These are phyloP conservation scores for Jasminum sambac DNA, from an alignment of 257 asterid species.

Conservation along the genomic window DNA sequence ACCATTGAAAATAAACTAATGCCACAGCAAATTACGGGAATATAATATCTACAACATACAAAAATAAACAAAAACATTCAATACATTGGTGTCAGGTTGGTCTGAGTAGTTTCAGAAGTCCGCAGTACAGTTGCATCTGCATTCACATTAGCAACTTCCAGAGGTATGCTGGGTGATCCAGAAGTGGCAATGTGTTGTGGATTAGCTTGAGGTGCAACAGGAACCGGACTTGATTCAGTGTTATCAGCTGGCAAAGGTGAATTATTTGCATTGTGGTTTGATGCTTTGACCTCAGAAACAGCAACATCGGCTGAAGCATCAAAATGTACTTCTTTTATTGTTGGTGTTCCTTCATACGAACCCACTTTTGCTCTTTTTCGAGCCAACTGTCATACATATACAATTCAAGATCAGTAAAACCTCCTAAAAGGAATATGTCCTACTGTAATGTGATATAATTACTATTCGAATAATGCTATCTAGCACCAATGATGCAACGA, in stretches of 20 bases:
- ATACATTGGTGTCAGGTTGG: conserved; percentile 51
- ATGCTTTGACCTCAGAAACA: conserved; percentile 42
- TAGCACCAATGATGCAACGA: too few relatives aligned
- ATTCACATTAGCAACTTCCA: conserved; percentile 40
- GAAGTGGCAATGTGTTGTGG: conserved; percentile 39
- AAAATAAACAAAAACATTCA: conserved; percentile 21
- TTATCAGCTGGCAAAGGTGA: conserved; percentile 38
- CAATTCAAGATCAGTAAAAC: conserved; percentile 20
- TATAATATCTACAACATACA: conserved; percentile 4
- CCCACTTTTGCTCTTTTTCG: conserved; percentile 52
- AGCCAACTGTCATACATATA: conserved; percentile 54
- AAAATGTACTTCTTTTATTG: conserved; percentile 37
- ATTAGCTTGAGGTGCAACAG: conserved; percentile 48
- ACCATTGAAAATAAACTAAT: conserved; percentile 27
- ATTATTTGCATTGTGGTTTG: conserved; percentile 37
- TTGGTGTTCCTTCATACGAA: conserved; percentile 38
- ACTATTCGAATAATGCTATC: conserved; percentile 6
- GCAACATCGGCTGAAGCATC: conserved; percentile 39
- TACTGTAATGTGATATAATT: conserved; percentile 9
- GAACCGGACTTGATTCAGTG: conserved; percentile 54
- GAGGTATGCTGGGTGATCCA: conserved; percentile 45
- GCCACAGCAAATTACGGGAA: conserved; percentile 24
- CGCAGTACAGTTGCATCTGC: conserved; percentile 38
- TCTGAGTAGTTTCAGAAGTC: conserved; percentile 38
- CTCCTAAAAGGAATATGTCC: conserved; percentile 7